Evolutionary conservation across 164 flowering plant species (phyloP).

Genomic region (Pachysandra terminalis): DNA sequence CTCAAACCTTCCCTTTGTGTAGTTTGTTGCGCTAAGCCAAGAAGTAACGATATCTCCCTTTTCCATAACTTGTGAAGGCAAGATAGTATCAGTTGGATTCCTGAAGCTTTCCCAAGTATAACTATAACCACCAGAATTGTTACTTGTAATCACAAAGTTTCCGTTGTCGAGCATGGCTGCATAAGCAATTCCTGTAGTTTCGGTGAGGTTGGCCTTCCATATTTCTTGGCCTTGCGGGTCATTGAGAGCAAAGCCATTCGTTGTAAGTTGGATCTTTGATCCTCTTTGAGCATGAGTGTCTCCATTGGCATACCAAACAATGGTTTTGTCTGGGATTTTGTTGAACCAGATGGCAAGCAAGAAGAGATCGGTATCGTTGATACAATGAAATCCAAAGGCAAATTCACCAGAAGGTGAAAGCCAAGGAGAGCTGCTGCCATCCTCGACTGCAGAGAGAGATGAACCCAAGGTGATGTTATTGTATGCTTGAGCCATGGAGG

Average conservation of each 20-base stretch:
- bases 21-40: conserved; percentile 18
- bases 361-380: conserved; percentile 14
- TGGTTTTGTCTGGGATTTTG: conserved; percentile 29
- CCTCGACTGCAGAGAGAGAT: conserved; percentile 16
- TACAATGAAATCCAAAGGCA: conserved; percentile 34
- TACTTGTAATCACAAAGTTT: conserved; percentile 27
- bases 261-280: conserved; percentile 22
- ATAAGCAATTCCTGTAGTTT: conserved; percentile 4
- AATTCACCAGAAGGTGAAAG: conserved; percentile 35
- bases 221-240: conserved; percentile 22
- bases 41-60: conserved; percentile 11
- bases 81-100: conserved; percentile 34
- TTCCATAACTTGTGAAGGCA: conserved; percentile 31
- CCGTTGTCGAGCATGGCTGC: conserved; percentile 36
- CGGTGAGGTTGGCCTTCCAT: conserved; percentile 19
- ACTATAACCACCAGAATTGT: background rate
- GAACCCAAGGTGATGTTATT: conserved; percentile 9
- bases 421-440: conserved; percentile 20
- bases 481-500: conserved; percentile 2
- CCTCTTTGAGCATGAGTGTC: conserved; percentile 20
- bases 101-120: conserved; percentile 35
- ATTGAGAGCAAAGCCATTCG: conserved; percentile 26
- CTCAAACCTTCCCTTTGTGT: conserved; percentile 30
- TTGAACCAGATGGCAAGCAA: conserved; percentile 36
- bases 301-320: conserved; percentile 30